Base-by-base conservation (phyloP, 2,329 filamentous ascomycete genomes). In the Fusarium sp. region DNA sequence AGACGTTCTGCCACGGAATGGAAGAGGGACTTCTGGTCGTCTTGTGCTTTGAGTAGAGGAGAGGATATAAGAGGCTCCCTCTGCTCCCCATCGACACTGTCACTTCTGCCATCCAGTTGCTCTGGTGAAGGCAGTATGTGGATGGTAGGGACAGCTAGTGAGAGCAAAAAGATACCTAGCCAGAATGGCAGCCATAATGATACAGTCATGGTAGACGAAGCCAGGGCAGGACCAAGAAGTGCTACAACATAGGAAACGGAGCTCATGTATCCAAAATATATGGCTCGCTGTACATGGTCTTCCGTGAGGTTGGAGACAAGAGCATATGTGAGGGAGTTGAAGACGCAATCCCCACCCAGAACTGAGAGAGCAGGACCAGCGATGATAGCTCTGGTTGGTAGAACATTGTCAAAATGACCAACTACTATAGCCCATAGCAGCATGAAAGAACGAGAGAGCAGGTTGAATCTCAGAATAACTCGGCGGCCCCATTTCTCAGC, bases 251-350 rank as follows among this genome's bases (percentile, higher is more conserved):
- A 84, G 4, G 83, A 79, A 7, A 84, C 73, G 5, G 84, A 84
- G 67, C 82, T 83, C 76, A 84, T 83, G 73, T 84, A 84, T 33
- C 83, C 84, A 68, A 85, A 85, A 67, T 83, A 84, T 3, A 83
- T 82, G 10, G 84, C 83, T 9, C 83, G 83, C 76, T 80, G 75
- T 7, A 82, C 78, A 44, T 79, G 76, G 50, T 85, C 82, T 7
- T 84, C 80, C 0, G 83, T 82, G 22, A 84, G 72, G 2, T 78
- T 76, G 1, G 84, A 81, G 0, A 83, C 82, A 7, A 85, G 77
- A 2, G 81, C 75, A 51, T 85, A 85, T 4, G 81, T 78, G 42
- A 85, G 80, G 21, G 84, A 85, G 60, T 84, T 84, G 70, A 86
- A 83, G 15, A 85, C 82, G 26, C 84, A 85, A 61, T 85, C 84